Base-by-base conservation (phyloP, 2,329 filamentous ascomycete genomes). In the Aureobasidium zeae region DNA sequence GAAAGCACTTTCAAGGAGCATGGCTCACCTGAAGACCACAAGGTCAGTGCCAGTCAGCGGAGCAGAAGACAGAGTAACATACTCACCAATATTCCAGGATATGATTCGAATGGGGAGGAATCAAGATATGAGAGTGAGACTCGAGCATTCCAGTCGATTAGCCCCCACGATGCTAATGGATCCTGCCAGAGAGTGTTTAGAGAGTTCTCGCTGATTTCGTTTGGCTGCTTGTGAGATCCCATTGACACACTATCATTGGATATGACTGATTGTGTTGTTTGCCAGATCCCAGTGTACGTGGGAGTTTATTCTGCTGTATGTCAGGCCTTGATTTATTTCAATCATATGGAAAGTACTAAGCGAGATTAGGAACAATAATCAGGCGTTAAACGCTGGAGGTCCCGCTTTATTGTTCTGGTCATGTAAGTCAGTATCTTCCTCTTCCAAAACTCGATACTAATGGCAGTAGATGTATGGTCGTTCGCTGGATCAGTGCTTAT, bases 241-340 rank as follows among this genome's bases (percentile, higher is more conserved):
- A 16, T 11, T 25, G 3, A 12, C 13, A 2, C 12, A 4, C 4
- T 11, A 13, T 9, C 8, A 13, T 12, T 11, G 26, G 5, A 7
- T 16, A 3, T 15, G 13, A 12, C 17, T 29, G 26, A 29, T 15
- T 7, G 16, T 26, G 10, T 8, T n/a, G n/a, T n/a, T 3, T 1
- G 67, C 67, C 45, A 67, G 69, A 8, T 63, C 70, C 25, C 66
- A 72, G 53, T 67, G 65, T 29, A 72, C 71, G 0, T 74, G 71
- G 71, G 71, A 76, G 50, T 64, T 65, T n/a, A 56, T 65, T 3
- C 52, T 71, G 4, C 61, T 61, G 38, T 42, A 26, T 9, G 38
- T 17, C n/a, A n/a, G n/a, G n/a, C n/a, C 9, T 30, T 11, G 9
- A n/a, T 12, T 4, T n/a, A 9, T 25, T 15, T 12, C 4, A 13